These are phyloP conservation scores for Mollisiaceae sp. DNA, from an alignment of 2,329 filamentous ascomycete genomes.

Conservation along the genomic window DNA sequence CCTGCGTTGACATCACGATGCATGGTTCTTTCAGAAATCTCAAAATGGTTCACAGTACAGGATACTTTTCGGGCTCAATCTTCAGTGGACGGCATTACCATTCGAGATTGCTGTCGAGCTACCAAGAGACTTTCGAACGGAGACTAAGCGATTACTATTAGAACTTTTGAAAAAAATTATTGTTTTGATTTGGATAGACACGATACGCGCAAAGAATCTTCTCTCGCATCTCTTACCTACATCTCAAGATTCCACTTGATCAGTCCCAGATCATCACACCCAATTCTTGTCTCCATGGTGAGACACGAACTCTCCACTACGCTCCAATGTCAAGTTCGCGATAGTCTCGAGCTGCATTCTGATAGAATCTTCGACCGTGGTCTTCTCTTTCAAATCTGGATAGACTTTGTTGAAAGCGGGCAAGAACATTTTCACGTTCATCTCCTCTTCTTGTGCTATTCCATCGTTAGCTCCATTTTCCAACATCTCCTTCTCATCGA, in stretches of 20 bases:
- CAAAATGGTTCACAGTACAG: too few species aligned
- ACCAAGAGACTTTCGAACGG: too few species aligned
- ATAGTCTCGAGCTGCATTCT: conserved; percentile 30
- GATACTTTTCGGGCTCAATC: too few species aligned
- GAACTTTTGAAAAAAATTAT: too few species aligned
- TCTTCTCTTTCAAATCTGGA: conserved; percentile 26
- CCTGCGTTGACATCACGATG: too few species aligned
- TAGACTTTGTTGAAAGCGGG: conserved; percentile 18
- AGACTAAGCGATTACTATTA: too few species aligned
- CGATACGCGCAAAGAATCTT: neutral
- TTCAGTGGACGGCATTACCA: too few species aligned
- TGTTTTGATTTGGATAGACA: neutral
- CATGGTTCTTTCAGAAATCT: too few species aligned
- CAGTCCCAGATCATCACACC: neutral
- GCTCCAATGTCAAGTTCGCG: conserved; percentile 27
- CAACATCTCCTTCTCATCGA: neutral
- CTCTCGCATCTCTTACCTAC: neutral
- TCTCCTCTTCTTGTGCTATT: neutral
- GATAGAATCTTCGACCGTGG: conserved; percentile 27
- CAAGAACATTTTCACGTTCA: conserved; percentile 14
- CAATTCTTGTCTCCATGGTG: neutral
- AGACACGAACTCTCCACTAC: conserved; percentile 29
- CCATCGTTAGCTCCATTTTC: neutral
- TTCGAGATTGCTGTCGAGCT: too few species aligned
- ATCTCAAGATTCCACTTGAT: neutral